phyloP scores from a whole-genome alignment of 2,329 filamentous ascomycete species.

The Penicillium sp. region DNA sequence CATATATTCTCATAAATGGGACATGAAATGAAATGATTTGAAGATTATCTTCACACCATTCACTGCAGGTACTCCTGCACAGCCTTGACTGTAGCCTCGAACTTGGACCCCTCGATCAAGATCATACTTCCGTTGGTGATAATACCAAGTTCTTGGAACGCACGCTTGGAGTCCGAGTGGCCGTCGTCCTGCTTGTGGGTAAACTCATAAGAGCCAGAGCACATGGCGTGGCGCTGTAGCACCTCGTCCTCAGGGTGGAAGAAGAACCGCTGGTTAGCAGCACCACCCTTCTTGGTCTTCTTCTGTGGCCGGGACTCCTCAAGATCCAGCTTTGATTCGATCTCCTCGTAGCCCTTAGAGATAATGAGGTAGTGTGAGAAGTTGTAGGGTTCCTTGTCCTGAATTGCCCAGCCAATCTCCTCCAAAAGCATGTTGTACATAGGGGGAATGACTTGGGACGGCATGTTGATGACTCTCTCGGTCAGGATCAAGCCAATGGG shows the following conservation, averaged over 20 bases:
- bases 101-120: conserved; percentile 77
- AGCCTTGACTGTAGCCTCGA: conserved; percentile 73
- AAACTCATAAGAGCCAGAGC: conserved; percentile 71
- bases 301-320: conserved; percentile 62
- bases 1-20: conserved; percentile 19
- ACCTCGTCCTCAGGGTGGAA: conserved; percentile 97
- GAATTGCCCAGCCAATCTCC: conserved; percentile 83
- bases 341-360: conserved; percentile 89
- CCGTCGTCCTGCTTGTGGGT: conserved; percentile 75
- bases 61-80: conserved; percentile 68
- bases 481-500: conserved; percentile 85
- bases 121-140: conserved; percentile 82
- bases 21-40: conserved; percentile 19
- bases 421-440: conserved; percentile 94
- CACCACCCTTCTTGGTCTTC: conserved; percentile 62
- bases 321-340: conserved; percentile 75
- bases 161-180: conserved; percentile 84
- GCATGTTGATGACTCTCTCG: conserved; percentile 94
- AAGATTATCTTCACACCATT: conserved; percentile 4
- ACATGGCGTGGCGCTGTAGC: conserved; percentile 72
- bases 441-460: conserved; percentile 86
- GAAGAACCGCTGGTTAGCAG: conserved; percentile 68
- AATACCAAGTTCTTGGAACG: conserved; percentile 91
- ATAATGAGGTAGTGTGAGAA: conserved; percentile 92
- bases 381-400: conserved; percentile 87